Evolutionary conservation across 805 yeast genomes (phyloP).

Genomic region (Tetrapisispora taiwanensis): DNA sequence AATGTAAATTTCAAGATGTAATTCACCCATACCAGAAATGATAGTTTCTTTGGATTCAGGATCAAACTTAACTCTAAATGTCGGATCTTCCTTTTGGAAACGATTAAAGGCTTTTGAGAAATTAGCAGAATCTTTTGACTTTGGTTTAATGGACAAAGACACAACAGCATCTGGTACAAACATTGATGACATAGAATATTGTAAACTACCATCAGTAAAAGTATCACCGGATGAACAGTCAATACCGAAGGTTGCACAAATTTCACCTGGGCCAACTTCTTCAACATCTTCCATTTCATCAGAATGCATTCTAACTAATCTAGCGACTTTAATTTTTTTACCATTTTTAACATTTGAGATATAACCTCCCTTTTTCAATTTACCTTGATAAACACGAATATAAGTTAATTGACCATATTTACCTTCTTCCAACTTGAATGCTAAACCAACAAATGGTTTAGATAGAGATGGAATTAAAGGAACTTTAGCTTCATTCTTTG

Average conservation of each 20-base stretch:
- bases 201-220: slow-evolving; percentile 72
- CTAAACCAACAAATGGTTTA: slow-evolving; percentile 87
- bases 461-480: slow-evolving; percentile 60
- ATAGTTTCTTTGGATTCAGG: slow-evolving; percentile 86
- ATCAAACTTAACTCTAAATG: slow-evolving; percentile 88
- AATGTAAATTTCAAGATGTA: slow-evolving; percentile 93
- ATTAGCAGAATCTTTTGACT: slow-evolving; percentile 73
- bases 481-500: slow-evolving; percentile 55
- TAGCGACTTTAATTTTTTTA: slow-evolving; percentile 83
- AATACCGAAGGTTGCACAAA: slow-evolving; percentile 97
- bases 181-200: slow-evolving; percentile 94
- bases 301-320: slow-evolving; percentile 97
- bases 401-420: slow-evolving; percentile 96
- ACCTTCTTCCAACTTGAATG: slow-evolving; percentile 98
- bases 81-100: slow-evolving; percentile 98
- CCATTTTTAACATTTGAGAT: slow-evolving; percentile 86
- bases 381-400: slow-evolving; percentile 94
- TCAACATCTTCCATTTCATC: slow-evolving; percentile 97
- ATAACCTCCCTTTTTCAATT: slow-evolving; percentile 78
- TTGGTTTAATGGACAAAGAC: slow-evolving; percentile 82
- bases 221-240: slow-evolving; percentile 99
- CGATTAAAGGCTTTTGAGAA: slow-evolving; percentile 95
- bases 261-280: slow-evolving; percentile 95
- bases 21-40: slow-evolving; percentile 94
- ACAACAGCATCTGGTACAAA: slow-evolving; percentile 98